Evolutionary conservation across 2,329 filamentous ascomycete genomes (phyloP).

Genomic region (Thermomyces lanuginosus): DNA sequence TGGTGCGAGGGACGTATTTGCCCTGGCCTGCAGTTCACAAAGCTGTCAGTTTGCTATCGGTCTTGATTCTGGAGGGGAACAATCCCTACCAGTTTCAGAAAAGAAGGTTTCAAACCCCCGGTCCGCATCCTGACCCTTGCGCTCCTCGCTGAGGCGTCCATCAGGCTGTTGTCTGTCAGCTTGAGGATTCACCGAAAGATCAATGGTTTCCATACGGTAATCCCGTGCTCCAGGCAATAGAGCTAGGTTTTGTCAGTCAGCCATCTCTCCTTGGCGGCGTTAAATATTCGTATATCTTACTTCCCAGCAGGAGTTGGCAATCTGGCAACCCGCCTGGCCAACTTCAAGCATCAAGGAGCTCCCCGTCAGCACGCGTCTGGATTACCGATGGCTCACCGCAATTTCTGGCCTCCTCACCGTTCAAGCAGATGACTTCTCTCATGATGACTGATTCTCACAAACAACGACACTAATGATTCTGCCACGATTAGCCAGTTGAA

Average conservation of each 20-base stretch:
- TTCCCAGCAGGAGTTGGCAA: slow-evolving; percentile 99
- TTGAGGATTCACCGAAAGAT: slow-evolving; percentile 7
- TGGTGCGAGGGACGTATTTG: slow-evolving; percentile 97
- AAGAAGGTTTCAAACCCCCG: slow-evolving; percentile 99
- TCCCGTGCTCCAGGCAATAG: slow-evolving; percentile 99
- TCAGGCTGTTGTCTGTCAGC: slow-evolving; percentile 52
- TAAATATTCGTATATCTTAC: slow-evolving; percentile 39
- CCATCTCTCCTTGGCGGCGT: neutral
- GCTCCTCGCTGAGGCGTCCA: slow-evolving; percentile 96
- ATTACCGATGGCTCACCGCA: slow-evolving; percentile 4
- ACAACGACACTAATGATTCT: too few species aligned
- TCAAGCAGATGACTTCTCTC: slow-evolving; percentile 99
- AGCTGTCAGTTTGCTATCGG: neutral
- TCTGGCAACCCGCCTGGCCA: slow-evolving; percentile 99
- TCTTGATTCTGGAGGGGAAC: slow-evolving; percentile 6
- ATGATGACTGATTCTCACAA: slow-evolving; percentile 43
- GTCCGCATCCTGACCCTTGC: slow-evolving; percentile 81
- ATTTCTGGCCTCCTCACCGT: slow-evolving; percentile 49
- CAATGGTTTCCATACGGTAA: slow-evolving; percentile 56
- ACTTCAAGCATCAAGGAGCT: slow-evolving; percentile 44
- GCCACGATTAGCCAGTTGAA: too few species aligned
- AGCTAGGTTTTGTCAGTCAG: slow-evolving; percentile 43
- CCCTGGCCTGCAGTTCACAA: slow-evolving; percentile 53
- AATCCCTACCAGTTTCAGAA: slow-evolving; percentile 81
- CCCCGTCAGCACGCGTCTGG: slow-evolving; percentile 21